phyloP scores from a whole-genome alignment of 2,329 filamentous ascomycete species.

The Fusarium sp. region DNA sequence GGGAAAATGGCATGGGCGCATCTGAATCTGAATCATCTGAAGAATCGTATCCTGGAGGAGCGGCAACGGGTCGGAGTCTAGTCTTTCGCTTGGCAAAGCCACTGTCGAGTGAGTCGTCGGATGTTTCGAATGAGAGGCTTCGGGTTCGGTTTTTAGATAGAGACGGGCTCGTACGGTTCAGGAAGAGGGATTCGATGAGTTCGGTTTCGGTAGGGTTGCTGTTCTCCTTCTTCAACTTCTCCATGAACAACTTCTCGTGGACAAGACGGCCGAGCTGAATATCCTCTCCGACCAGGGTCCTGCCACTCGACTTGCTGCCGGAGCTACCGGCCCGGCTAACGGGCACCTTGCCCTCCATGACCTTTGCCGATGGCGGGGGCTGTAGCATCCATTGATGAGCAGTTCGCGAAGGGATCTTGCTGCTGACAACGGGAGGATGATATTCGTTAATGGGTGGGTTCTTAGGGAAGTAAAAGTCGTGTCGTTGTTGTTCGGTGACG shows the following conservation, averaged over 20 bases:
- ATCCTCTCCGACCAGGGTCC: constrained; percentile 59
- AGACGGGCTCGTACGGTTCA: constrained; percentile 51
- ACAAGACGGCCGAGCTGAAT: constrained; percentile 59
- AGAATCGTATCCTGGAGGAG: constrained; percentile 50
- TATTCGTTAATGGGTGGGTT: constrained; percentile 87
- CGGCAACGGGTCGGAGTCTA: constrained; percentile 49
- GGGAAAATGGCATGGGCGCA: constrained; percentile 42
- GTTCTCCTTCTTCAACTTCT: constrained; percentile 60
- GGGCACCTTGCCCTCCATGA: constrained; percentile 89
- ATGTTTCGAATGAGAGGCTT: constrained; percentile 57
- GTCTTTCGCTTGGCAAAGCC: constrained; percentile 48
- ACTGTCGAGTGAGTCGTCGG: constrained; percentile 53
- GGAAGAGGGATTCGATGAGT: constrained; percentile 60
- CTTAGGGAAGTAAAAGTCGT: constrained; percentile 71
- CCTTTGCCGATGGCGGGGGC: constrained; percentile 86
- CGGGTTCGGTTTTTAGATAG: constrained; percentile 53
- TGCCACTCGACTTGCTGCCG: constrained; percentile 64
- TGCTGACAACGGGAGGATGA: constrained; percentile 86
- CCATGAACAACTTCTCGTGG: constrained; percentile 61
- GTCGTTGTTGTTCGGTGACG: constrained; percentile 65
- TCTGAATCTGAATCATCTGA: constrained; percentile 54
- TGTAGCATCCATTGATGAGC: constrained; percentile 93
- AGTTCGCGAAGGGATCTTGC: constrained; percentile 75
- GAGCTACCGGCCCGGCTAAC: constrained; percentile 74
- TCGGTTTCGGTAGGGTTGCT: constrained; percentile 59